Conservation (phyloP, 768 basidiomycete genomes). For the Kwoniella mangroviensis region DNA sequence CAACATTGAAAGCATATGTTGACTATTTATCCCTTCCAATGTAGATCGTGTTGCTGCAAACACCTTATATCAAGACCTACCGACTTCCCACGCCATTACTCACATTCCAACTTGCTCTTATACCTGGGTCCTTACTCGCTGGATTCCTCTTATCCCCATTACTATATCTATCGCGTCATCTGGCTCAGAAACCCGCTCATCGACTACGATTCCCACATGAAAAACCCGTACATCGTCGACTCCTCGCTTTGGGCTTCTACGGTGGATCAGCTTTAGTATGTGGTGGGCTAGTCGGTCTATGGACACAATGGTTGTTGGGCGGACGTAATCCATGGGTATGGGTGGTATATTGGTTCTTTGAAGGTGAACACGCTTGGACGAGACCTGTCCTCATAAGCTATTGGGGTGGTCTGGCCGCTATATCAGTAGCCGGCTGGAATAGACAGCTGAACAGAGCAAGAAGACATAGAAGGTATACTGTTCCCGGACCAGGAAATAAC, state of each 20-base stretch:
- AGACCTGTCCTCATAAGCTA: slow-evolving; percentile 77
- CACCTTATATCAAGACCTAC: slow-evolving; percentile 85
- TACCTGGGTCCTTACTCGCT: slow-evolving; percentile 87
- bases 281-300: slow-evolving; percentile 80
- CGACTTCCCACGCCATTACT: slow-evolving; percentile 90
- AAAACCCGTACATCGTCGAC: slow-evolving; percentile 77
- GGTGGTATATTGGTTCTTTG: slow-evolving; percentile 75
- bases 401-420: slow-evolving; percentile 77
- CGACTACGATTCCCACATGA: slow-evolving; percentile 82
- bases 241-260: slow-evolving; percentile 85
- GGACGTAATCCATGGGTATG: slow-evolving; percentile 87
- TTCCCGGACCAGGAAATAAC: slow-evolving; percentile 32
- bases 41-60: slow-evolving; percentile 79
- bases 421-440: slow-evolving; percentile 95
- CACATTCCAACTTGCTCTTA: slow-evolving; percentile 86
- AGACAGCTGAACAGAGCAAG: slow-evolving; percentile 81
- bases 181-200: slow-evolving; percentile 78
- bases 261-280: slow-evolving; percentile 75
- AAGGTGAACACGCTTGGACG: slow-evolving; percentile 77
- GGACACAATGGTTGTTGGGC: slow-evolving; percentile 83
- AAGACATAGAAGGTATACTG: slow-evolving; percentile 63
- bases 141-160: slow-evolving; percentile 94
- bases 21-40: too few relatives aligned
- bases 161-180: slow-evolving; percentile 85
- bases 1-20: too few relatives aligned